These are phyloP conservation scores for Spirogloea muscicola DNA, from an alignment of 139 green algal species.

Conservation along the genomic window DNA sequence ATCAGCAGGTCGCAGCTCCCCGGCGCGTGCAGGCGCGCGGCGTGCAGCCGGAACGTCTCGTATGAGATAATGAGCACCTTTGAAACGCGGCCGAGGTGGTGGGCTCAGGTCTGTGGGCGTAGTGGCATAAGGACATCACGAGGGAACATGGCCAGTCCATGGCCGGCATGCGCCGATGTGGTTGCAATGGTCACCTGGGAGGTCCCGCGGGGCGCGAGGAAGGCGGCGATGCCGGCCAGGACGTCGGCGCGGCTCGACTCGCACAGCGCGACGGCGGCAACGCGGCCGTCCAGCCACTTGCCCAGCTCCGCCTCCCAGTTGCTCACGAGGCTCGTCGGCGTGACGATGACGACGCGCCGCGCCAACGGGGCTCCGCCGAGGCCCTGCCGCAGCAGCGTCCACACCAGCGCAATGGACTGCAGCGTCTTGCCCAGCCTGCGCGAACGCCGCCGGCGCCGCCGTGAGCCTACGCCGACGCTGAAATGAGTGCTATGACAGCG, in stretches of 20 bases:
- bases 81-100: too few relatives aligned
- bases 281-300: constrained; percentile 89
- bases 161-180: too few relatives aligned
- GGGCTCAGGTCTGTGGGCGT: too few relatives aligned
- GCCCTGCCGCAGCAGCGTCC: constrained; percentile 78
- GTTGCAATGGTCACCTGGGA: constrained; percentile 21
- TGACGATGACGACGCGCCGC: constrained; percentile 87
- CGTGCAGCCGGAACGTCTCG: constrained; percentile 95
- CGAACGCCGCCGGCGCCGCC: too few relatives aligned
- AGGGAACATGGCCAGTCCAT: too few relatives aligned
- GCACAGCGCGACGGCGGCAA: constrained; percentile 76
- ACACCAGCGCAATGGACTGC: constrained; percentile 87
- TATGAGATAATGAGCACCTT: constrained; percentile 79
- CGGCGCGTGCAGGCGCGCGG: constrained; percentile 58
- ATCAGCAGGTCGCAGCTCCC: constrained; percentile 89
- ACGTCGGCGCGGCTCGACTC: constrained; percentile 85
- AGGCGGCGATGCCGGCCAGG: constrained; percentile 62
- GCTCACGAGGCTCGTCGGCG: constrained; percentile 91
- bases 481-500: too few relatives aligned
- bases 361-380: constrained; percentile 59
- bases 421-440: constrained; percentile 47
- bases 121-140: too few relatives aligned
- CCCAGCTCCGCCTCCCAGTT: constrained; percentile 95
- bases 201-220: constrained; percentile 24
- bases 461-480: too few relatives aligned